phyloP scores from a whole-genome alignment of 768 basidiomycete species.

The Multifurca ochricompacta region DNA sequence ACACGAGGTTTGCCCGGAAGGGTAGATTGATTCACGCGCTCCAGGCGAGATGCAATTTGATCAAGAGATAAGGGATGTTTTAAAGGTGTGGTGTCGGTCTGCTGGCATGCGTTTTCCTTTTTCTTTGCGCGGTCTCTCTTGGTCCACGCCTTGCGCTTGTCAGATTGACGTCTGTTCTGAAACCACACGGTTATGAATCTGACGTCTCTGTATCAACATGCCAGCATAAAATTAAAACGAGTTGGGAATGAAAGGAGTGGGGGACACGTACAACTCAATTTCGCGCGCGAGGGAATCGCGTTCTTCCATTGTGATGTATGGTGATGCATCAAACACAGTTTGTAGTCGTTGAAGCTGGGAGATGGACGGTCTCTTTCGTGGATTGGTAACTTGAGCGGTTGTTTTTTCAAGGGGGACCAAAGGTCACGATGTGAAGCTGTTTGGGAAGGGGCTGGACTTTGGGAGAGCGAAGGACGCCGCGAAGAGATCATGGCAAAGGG shows the following conservation, averaged over 20 bases:
- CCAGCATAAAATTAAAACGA: background rate
- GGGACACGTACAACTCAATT: conserved; percentile 1
- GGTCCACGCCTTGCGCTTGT: conserved; percentile 21
- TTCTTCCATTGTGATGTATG: conserved; percentile 10
- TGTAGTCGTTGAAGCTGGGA: conserved; percentile 12
- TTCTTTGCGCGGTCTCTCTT: conserved; percentile 17
- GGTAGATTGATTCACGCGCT: conserved; percentile 24
- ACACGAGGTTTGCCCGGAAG: background rate
- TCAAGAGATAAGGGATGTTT: conserved; percentile 39
- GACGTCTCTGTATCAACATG: conserved; percentile 5
- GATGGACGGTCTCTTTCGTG: conserved; percentile 3
- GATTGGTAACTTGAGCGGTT: conserved; percentile 1
- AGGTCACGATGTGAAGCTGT: background rate
- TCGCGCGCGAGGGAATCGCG: conserved; percentile 4
- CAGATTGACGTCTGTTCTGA: conserved; percentile 20
- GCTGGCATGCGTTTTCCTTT: conserved; percentile 12
- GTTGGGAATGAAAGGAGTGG: background rate
- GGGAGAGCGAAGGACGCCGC: conserved; percentile 1
- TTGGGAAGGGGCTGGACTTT: background rate
- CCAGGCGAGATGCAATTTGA: conserved; percentile 47
- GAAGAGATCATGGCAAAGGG: background rate
- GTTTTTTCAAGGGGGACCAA: background rate
- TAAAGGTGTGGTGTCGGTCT: conserved; percentile 16
- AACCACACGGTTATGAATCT: conserved; percentile 20
- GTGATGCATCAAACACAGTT: conserved; percentile 6